These are phyloP conservation scores for Sphaerobolus stellatus DNA, from an alignment of 1,284 basidiomycete species.

Conservation along the genomic window DNA sequence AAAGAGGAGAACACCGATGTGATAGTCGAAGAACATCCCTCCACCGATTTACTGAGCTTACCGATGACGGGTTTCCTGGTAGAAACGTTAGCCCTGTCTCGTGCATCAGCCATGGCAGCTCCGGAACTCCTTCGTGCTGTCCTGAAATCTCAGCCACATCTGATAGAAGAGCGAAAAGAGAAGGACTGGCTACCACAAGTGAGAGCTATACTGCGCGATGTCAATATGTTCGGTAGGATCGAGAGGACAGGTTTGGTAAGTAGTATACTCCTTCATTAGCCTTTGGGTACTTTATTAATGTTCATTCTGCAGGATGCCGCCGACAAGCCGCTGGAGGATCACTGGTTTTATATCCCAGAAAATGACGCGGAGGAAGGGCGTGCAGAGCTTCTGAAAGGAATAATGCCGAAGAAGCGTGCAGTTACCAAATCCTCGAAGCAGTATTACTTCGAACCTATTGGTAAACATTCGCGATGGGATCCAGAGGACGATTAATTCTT, in stretches of 20 bases:
- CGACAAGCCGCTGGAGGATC: conserved; percentile 55
- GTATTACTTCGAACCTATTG: conserved; percentile 73
- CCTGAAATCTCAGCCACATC: conserved; percentile 51
- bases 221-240: conserved; percentile 70
- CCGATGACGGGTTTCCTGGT: conserved; percentile 60
- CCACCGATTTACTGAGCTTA: neutral
- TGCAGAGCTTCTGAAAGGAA: conserved; percentile 58
- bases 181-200: conserved; percentile 52
- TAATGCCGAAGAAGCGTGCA: conserved; percentile 73
- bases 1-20: conserved; percentile 1
- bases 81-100: conserved; percentile 68
- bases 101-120: conserved; percentile 64
- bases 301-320: conserved; percentile 42
- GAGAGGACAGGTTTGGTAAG: conserved; percentile 59
- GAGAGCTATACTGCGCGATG: conserved; percentile 48
- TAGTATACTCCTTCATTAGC: conserved; percentile 13
- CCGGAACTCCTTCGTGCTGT: conserved; percentile 53
- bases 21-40: too few relatives aligned
- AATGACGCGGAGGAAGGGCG: conserved; percentile 66
- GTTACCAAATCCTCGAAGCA: conserved; percentile 80
- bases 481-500: conserved; percentile 46
- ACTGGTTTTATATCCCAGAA: conserved; percentile 78
- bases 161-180: conserved; percentile 43
- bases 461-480: conserved; percentile 64
- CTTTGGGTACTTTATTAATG: conserved; percentile 7